A percentile compares a stretch with the other conserved stretches of the same genome.
Conservation (phyloP, 768 basidiomycete species). For the Leucosporidium yakuticum region DNA sequence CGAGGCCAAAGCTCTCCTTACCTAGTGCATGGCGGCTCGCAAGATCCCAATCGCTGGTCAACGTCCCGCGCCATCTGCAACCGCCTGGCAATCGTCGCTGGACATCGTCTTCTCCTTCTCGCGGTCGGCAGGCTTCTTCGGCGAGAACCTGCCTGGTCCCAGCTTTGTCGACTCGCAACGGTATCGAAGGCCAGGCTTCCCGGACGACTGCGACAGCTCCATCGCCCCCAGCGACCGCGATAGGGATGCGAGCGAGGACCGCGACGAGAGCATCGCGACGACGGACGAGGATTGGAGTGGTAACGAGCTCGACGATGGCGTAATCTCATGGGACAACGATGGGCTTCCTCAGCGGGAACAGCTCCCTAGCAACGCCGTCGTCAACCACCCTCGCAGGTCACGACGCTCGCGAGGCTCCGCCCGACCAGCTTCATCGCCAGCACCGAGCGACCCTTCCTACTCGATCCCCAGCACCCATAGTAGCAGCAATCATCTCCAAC, state of each 20-base stretch:
- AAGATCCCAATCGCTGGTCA: not conserved
- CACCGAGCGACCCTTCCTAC: not conserved
- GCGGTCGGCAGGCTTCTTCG: conserved; percentile 34
- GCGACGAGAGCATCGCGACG: not conserved
- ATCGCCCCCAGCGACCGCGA: not conserved
- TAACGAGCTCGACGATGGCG: conserved; percentile 12
- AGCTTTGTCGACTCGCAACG: conserved; percentile 28
- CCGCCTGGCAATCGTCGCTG: conserved; percentile 16
- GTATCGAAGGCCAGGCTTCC: conserved; percentile 4
- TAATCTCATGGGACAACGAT: conserved; percentile 6
- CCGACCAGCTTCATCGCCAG: not conserved
- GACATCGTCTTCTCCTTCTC: conserved; percentile 36
- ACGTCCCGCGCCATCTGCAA: not conserved
- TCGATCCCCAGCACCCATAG: not conserved
- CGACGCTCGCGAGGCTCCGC: not conserved
- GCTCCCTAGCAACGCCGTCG: conserved; percentile 3
- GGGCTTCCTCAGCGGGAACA: not conserved
- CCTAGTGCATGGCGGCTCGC: not conserved
- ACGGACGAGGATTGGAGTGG: conserved; percentile 7
- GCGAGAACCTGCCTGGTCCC: conserved; percentile 32
- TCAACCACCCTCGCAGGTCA: not conserved
- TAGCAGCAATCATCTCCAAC: not conserved
- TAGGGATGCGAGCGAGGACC: not conserved
- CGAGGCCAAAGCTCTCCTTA: too few species aligned
- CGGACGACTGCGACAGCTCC: conserved; percentile 12